phyloP scores from a whole-genome alignment of 2,329 filamentous ascomycete genomes.

The Trichophyton schoenleinii region DNA sequence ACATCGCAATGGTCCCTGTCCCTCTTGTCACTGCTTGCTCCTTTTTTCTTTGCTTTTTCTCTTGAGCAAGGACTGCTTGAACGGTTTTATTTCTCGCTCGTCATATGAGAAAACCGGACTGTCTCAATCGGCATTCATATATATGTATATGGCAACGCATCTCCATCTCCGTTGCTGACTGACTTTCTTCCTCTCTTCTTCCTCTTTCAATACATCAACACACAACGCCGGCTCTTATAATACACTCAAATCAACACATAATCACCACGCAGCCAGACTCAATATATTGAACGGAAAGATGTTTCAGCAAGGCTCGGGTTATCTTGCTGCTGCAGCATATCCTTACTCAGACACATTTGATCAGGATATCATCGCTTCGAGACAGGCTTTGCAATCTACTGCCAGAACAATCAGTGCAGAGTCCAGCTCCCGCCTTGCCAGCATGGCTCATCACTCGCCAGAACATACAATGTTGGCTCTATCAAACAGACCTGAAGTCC shows the following conservation, averaged over 20 bases:
- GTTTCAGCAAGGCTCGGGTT: background rate
- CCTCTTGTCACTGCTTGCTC: background rate
- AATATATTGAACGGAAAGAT: background rate
- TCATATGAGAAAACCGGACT: background rate
- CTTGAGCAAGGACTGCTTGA: background rate
- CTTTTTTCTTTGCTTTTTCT: background rate
- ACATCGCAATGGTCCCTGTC: background rate
- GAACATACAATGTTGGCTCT: background rate
- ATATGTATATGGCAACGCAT: background rate
- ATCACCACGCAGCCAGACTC: background rate
- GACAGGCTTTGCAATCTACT: slow-evolving; percentile 4
- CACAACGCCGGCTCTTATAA: background rate
- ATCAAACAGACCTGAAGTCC: background rate
- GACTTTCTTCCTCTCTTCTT: background rate
- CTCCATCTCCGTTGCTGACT: background rate
- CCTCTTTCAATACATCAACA: background rate
- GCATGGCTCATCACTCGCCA: background rate
- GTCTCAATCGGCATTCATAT: too few relatives aligned
- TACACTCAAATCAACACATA: too few relatives aligned
- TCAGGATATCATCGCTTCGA: slow-evolving; percentile 3
- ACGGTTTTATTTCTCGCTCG: background rate
- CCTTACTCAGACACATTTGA: background rate
- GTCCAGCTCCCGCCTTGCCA: slow-evolving; percentile 49
- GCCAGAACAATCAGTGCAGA: slow-evolving; percentile 41
- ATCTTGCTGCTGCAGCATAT: background rate